Conservation (phyloP, 441 rosid species). For the Isatis lusitanica region DNA sequence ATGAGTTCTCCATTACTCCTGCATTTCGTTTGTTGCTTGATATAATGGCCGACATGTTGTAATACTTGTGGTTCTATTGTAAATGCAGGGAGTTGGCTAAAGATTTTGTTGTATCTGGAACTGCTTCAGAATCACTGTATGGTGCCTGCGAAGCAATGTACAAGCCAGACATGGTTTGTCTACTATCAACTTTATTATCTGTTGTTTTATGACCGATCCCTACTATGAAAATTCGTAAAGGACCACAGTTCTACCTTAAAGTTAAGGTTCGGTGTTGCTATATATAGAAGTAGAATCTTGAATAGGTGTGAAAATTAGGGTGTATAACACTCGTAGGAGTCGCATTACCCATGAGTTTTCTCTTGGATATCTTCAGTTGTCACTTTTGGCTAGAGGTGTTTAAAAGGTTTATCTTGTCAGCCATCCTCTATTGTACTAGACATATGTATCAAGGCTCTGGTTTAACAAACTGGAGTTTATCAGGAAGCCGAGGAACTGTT, state of each 20-base stretch:
- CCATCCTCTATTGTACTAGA: neutral
- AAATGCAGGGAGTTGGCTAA: constrained; percentile 83
- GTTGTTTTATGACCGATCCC: neutral
- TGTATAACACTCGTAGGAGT: neutral
- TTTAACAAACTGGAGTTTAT: constrained; percentile 3
- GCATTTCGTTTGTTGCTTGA: neutral
- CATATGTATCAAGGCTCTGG: neutral
- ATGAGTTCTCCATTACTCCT: neutral
- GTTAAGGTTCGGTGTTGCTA: neutral
- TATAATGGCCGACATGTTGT: neutral
- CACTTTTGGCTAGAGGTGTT: neutral
- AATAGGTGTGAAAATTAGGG: neutral
- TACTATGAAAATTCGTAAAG: neutral
- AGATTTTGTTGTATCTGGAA: constrained; percentile 94
- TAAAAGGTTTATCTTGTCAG: neutral
- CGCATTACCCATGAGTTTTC: neutral
- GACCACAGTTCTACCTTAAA: neutral
- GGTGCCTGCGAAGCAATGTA: constrained; percentile 94
- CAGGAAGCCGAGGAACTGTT: constrained; percentile 93
- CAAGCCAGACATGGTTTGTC: constrained; percentile 88
- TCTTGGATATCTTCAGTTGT: neutral
- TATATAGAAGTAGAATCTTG: neutral
- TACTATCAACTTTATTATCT: neutral
- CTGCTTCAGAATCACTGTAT: constrained; percentile 91
- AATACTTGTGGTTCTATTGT: neutral